A percentile compares a stretch with the other conserved stretches of the same genome.
phyloP scores from a whole-genome alignment of 1,139 yeast species.

The Casaregolazyma suthepensis region DNA sequence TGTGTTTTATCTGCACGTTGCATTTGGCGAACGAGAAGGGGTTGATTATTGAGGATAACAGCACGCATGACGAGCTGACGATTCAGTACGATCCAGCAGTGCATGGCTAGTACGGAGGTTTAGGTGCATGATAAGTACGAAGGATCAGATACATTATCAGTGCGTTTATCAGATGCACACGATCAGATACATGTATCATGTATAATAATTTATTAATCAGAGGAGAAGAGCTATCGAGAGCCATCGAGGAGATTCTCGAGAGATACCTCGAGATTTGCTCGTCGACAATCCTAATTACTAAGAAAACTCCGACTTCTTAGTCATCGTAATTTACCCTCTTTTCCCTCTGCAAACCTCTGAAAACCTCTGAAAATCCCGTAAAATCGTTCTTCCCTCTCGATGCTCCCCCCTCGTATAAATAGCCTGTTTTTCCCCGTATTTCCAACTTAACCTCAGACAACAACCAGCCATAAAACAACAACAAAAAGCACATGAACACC shows the following conservation, averaged over 20 bases:
- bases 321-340: not conserved
- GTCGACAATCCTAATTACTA: no score
- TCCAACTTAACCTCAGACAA: not conserved
- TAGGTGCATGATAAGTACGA: no score
- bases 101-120: not conserved
- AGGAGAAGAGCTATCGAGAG: no score
- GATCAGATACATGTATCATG: not conserved
- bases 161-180: not conserved
- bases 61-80: constrained; percentile 50
- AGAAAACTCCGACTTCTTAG: not conserved
- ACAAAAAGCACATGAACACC: not conserved
- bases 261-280: no score
- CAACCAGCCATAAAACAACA: not conserved
- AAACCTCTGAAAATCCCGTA: not conserved
- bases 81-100: constrained; percentile 32
- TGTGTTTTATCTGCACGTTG: constrained; percentile 75
- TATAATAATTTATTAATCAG: constrained; percentile 4
- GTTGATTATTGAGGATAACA: constrained; percentile 52
- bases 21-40: constrained; percentile 92
- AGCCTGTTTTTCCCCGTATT: not conserved
- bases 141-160: no score
- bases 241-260: no score
- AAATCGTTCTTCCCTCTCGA: no score
- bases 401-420: not conserved
- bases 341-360: no score